These are phyloP conservation scores for Penicillium steckii DNA, from an alignment of 495 filamentous ascomycete genomes.

Conservation along the genomic window DNA sequence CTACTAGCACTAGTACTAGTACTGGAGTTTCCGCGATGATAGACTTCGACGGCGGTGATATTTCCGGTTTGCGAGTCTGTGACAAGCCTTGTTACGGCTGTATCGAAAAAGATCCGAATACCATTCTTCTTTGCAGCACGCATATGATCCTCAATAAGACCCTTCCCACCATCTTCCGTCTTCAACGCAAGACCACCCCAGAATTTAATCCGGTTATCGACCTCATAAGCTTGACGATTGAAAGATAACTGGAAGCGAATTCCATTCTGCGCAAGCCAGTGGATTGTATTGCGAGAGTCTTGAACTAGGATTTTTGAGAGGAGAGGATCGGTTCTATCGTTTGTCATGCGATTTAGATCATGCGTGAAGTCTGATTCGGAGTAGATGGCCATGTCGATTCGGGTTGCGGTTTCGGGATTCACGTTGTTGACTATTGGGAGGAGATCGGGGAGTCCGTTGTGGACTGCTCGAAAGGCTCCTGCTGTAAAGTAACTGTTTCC, in stretches of 20 bases:
- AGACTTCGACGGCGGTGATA: constrained; percentile 29
- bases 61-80: constrained; percentile 25
- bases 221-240: constrained; percentile 59
- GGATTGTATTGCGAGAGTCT: constrained; percentile 44
- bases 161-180: constrained; percentile 57
- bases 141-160: constrained; percentile 48
- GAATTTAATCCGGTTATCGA: constrained; percentile 56
- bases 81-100: constrained; percentile 40
- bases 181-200: constrained; percentile 60
- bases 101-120: constrained; percentile 42
- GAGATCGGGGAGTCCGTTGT: constrained; percentile 44
- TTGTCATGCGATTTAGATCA: constrained; percentile 52
- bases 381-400: constrained; percentile 33
- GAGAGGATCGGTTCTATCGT: constrained; percentile 42
- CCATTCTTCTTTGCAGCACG: constrained; percentile 39
- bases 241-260: constrained; percentile 57
- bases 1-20: neutral
- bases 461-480: constrained; percentile 49
- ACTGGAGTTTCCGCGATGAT: neutral
- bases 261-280: constrained; percentile 55
- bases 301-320: constrained; percentile 45
- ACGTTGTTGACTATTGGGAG: constrained; percentile 45
- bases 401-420: neutral
- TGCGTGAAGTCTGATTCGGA: constrained; percentile 39
- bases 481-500: constrained; percentile 58